Evolutionary conservation across 2,329 filamentous ascomycete species (phyloP), one percentile per base, ranked within the genome.

Genomic region (Fusarium clavum): DNA sequence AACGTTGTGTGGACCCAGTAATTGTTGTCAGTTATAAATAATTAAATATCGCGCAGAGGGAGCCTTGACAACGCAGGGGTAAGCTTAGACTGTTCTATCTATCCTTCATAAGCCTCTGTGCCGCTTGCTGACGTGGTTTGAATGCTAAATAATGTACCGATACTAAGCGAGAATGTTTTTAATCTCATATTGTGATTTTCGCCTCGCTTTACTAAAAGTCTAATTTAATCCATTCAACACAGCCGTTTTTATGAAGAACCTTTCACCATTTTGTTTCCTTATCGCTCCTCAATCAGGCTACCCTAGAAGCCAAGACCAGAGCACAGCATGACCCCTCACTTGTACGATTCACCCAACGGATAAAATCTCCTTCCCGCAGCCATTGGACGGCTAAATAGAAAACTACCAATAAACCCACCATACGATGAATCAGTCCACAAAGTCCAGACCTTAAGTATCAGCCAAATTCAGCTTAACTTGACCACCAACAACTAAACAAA

Each of bases 331-430:
- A 38, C 18, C 49, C 49, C 49, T 52, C 49, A 52, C 24, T n/a
- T 41, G 22, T 24, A 52, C 10, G 4, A 52, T 38, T 38, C 48
- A 52, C 3, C 32, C 34, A 52, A 7, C 49, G 49, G 49, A 9
- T 52, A 52, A 52, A 52, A 10, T 16, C 24, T 27, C 9, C 2
- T 5, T n/a, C 5, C 8, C 16, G 2, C 34, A 22, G 32, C 14
- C 49, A 64, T 64, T 64, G 61, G 61, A 5, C 6, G 61, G 61
- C 5, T 64, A 64, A 64, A 57, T 64, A 1, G 29, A 29, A 22
- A n/a, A 14, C 20, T 5, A 18, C 5, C 3, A 20, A 34, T n/a
- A n/a, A 43, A 45, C 38, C 29, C 25, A 55, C 18, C 13, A 8
- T 20, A 38, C 11, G 20, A 55, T 27, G 9, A 13, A 57, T 57